Base-by-base conservation (phyloP, 441 rosid genomes). In the Gossypium aridum region DNA sequence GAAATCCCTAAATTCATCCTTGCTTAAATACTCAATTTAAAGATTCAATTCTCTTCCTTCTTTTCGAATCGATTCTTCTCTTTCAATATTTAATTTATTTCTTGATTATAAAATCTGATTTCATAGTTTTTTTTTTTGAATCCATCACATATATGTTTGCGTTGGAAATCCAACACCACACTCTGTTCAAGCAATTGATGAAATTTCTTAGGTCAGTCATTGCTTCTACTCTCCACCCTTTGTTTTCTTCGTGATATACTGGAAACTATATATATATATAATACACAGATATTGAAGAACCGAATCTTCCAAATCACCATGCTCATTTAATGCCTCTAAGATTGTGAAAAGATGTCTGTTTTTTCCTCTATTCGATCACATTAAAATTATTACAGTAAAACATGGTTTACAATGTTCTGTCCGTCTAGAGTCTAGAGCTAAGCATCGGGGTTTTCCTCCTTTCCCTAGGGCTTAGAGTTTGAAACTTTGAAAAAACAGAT, bases 291-390 rank as follows among this genome's bases (percentile, higher is more conserved):
- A 62, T 62, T 62, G 19, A 72, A 89, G 83, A 78, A 84, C 75
- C 84, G 92, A 91, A 87, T 87, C 90, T 90, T 87, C 88, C 90
- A 85, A 78, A 86, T 83, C 88, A 81, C 79, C 86, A 79, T 72
- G 82, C 77, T 83, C 88, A 59, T 85, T 89, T 75, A 86, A 78
- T 85, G 90, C 77, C 78, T 79, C 85, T 78, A 76, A 70, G 81
- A 76, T 79, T 81, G 80, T 59, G 84, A 76, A 83, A 65, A 88
- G 93, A 91, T 88, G 92, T 85, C 89, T 88, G 93, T 88, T 87
- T 81, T 64, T 85, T 86, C 43, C 64, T 64, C 14, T 37, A 87
- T 61, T 61, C 43, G n/a, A 26, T 28, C 7, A 62, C 43, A 9
- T 62, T 28, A 6, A 31, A 63, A 63, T 28, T 63, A 63, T 63